Base-by-base conservation (phyloP, 176 grass and related monocot species). In the Eragrostis curvula region DNA sequence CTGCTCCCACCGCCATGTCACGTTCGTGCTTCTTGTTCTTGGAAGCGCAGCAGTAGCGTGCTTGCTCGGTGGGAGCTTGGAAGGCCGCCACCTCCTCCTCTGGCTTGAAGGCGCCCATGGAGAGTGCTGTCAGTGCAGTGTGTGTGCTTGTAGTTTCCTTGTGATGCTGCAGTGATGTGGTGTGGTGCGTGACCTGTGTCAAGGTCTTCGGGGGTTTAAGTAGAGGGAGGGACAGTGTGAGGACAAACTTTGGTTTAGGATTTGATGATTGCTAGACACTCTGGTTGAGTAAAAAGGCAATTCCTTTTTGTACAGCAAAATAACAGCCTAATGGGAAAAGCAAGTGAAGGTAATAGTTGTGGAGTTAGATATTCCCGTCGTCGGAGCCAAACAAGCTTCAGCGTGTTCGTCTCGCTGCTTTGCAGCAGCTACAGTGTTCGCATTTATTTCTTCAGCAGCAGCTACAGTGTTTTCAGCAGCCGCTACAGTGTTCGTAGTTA, bases 171-270 rank as follows among this genome's bases (percentile, higher is more conserved):
- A 25, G n/a, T n/a, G n/a, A n/a, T n/a, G n/a, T n/a, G n/a, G n/a
- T n/a, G n/a, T n/a, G 57, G 7, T 17, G 56, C 40, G 73, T 68
- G 82, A 41, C 64, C 29, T 15, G 8, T 20, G 59, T 39, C 18
- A 74, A 57, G 77, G 77, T 66, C 25, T 85, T 57, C 14, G 39
- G 30, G 69, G 76, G 85, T 79, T 78, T 79, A 79, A 79, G 81
- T 88, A 83, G 74, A 50, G 30, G 66, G 56, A 82, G 17, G 23
- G 36, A 20, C 8, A 53, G 63, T 25, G 56, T 43, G 44, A 29
- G 30, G 73, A 83, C 59, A 86, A 86, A 85, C 44, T 64, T 68
- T 57, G 8, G 18, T 50, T 49, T 63, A 36, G 62, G 39, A 61
- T 73, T 70, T 9, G 50, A 70, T 57, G 16, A 81, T 50, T 27